Base-by-base conservation (phyloP, 441 rosid genomes). In the Gossypium lobatum region DNA sequence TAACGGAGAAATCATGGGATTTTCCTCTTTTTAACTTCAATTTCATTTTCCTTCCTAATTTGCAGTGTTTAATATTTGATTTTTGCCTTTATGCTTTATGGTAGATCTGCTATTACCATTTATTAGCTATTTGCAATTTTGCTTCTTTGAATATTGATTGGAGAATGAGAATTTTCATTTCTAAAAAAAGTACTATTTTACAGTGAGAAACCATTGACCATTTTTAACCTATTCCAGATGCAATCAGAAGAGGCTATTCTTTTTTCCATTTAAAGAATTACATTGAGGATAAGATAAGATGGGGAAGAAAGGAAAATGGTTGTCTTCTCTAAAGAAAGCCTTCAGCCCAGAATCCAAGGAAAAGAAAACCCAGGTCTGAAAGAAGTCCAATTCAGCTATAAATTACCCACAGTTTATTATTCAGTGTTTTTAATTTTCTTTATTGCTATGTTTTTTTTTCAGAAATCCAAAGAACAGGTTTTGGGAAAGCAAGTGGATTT, bases 301-400 rank as follows among this genome's bases (percentile, higher is more conserved):
- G 99, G 97, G 98, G 73, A 88, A 82, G 80, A 93, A 91, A 81
- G 96, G 93, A 20, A 95, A 93, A 75, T 95, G 99, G 99, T 86
- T 95, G 77, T 86, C 98, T 50, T 85, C 82, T 37, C 89, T 91
- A 65, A 95, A 85, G 91, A 95, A 89, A 75, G 94, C 93, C 68
- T 85, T 93, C 66, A 89, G 92, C 81, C 93, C 98, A 26, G 88
- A 89, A 8, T 83, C 95, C 37, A 95, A 88, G 85, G 91, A 84
- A 78, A 87, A 83, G 86, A 86, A 80, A 77, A 81, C 85, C 9
- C 78, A 80, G 91, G 96, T 91, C 46, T 64, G 57, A n/a, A 65
- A n/a, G 72, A 11, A 69, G 57, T 21, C 9, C 6, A 10, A n/a
- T 34, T 31, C 7, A 31, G 37, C 37, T 31, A 31, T 31, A 31